phyloP scores from a whole-genome alignment of 805 yeast genomes.

The Cyberlindnera suaveolens region DNA sequence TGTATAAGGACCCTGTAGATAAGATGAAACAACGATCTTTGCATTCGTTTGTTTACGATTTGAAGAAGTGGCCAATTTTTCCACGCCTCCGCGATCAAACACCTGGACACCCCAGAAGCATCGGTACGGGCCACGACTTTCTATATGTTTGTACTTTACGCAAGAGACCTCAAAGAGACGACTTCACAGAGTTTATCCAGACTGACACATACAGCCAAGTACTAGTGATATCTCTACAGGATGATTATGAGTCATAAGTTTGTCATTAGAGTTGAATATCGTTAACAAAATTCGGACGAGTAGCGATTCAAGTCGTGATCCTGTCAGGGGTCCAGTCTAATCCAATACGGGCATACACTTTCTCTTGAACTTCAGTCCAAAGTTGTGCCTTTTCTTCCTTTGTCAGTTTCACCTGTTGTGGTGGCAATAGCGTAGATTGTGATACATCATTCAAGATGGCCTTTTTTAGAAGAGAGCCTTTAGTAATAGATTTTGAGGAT shows the following conservation, averaged over 20 bases:
- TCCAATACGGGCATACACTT: conserved; percentile 52
- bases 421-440: conserved; percentile 2
- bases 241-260: too few relatives aligned
- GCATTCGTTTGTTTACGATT: not conserved
- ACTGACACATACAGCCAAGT: too few relatives aligned
- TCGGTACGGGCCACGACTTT: too few relatives aligned
- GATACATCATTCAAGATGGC: conserved; percentile 27
- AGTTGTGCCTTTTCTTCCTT: conserved; percentile 51
- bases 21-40: not conserved
- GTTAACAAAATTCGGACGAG: not conserved
- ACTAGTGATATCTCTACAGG: too few relatives aligned
- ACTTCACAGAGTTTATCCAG: too few relatives aligned
- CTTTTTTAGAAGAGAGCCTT: conserved; percentile 24
- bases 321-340: conserved; percentile 52
- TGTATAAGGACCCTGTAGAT: not conserved
- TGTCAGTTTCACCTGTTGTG: conserved; percentile 26
- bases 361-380: conserved; percentile 61
- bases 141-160: too few relatives aligned
- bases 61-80: not conserved
- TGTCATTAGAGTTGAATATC: too few relatives aligned
- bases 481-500: conserved; percentile 3
- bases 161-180: too few relatives aligned
- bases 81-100: too few relatives aligned
- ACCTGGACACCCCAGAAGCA: too few relatives aligned
- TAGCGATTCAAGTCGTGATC: conserved; percentile 11